A percentile compares a stretch with the other conserved stretches of the same genome.
Conservation (phyloP, 192 early-diverging fungal genomes). For the Dissophora globulifera region DNA sequence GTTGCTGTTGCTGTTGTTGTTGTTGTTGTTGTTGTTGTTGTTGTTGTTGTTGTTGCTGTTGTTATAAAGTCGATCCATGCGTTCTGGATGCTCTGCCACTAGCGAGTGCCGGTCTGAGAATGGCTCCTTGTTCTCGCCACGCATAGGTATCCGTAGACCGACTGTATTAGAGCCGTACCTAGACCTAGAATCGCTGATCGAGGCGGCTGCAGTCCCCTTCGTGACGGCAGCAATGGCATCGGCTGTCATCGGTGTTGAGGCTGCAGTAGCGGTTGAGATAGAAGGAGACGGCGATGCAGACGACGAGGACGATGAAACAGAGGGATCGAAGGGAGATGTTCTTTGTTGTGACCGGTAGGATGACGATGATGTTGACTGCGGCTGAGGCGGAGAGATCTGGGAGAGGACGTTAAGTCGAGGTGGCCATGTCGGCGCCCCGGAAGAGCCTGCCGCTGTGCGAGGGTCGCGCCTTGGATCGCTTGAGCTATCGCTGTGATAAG, state of each 20-base stretch:
- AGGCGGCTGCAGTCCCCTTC: constrained; percentile 31
- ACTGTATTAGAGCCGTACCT: neutral
- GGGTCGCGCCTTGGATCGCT: neutral
- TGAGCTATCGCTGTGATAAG: neutral
- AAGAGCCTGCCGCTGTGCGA: neutral
- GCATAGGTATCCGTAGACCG: neutral
- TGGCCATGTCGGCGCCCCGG: neutral
- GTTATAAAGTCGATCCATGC: neutral
- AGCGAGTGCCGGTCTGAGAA: neutral
- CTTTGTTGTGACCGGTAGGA: constrained; percentile 21
- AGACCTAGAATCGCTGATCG: constrained; percentile 14
- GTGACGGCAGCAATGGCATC: constrained; percentile 34
- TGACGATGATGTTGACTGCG: neutral
- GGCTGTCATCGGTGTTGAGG: constrained; percentile 24
- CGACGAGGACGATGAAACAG: constrained; percentile 32
- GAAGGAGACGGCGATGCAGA: constrained; percentile 46
- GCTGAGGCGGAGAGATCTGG: neutral
- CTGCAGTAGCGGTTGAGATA: constrained; percentile 30
- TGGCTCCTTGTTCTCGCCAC: neutral
- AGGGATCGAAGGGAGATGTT: constrained; percentile 29
- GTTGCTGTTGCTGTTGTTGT: too few relatives aligned
- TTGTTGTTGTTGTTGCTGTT: too few relatives aligned
- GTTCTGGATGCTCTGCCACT: neutral
- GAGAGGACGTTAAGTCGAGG: neutral
- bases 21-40: too few relatives aligned